A percentile compares a stretch with the other conserved stretches of the same genome.
phyloP scores from a whole-genome alignment of 2,329 filamentous ascomycete species.

The Aspergillus brunneoviolaceus region DNA sequence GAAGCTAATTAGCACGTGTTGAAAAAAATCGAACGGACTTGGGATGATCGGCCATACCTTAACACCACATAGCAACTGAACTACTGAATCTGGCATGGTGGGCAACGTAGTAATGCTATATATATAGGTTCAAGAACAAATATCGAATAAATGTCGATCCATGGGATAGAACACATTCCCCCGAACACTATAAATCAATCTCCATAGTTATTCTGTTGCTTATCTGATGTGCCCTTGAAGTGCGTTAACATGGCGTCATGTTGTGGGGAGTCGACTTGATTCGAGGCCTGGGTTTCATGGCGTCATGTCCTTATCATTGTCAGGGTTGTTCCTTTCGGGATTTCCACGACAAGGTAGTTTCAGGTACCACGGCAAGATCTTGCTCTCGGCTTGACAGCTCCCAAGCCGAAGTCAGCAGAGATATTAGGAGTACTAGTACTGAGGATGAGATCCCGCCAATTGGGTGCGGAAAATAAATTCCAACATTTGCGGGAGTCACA shows the following conservation, averaged over 20 bases:
- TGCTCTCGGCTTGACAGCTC: background rate
- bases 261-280: conserved; percentile 1
- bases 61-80: conserved; percentile 56
- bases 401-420: background rate
- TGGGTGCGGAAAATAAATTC: background rate
- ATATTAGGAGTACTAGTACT: background rate
- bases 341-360: background rate
- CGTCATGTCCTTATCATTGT: conserved; percentile 8
- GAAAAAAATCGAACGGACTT: background rate
- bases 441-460: background rate
- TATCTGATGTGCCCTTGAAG: background rate
- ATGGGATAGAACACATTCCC: background rate
- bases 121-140: background rate
- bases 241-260: conserved; percentile 15
- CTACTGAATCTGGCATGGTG: conserved; percentile 51
- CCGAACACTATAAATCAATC: background rate
- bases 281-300: background rate
- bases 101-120: background rate
- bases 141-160: background rate
- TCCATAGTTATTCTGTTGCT: background rate
- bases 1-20: background rate
- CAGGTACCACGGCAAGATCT: background rate
- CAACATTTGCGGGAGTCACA: too few species aligned
- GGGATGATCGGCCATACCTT: conserved; percentile 38
- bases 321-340: background rate